A percentile compares a stretch with the other conserved stretches of the same genome.
phyloP scores from a whole-genome alignment of 129 eudicot species.

The Flaveria linearis region DNA sequence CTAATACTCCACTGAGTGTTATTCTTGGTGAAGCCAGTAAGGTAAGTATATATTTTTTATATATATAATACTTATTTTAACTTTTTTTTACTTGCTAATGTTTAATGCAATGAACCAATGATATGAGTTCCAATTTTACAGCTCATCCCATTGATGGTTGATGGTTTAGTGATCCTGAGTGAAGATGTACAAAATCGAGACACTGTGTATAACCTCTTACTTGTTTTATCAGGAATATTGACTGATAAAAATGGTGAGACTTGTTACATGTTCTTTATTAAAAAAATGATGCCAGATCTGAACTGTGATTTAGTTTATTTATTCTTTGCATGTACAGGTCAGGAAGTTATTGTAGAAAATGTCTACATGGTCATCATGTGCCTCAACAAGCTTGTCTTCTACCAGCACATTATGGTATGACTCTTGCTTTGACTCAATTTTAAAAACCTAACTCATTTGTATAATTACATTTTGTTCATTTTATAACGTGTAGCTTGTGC shows the following conservation, averaged over 20 bases:
- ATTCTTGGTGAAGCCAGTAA: constrained; percentile 70
- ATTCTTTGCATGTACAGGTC: constrained; percentile 49
- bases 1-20: constrained; percentile 68
- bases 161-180: constrained; percentile 57
- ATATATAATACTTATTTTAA: neutral
- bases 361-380: constrained; percentile 50
- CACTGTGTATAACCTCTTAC: constrained; percentile 60
- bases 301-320: constrained; percentile 17
- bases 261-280: neutral
- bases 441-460: neutral
- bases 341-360: constrained; percentile 65
- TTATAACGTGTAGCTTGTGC: constrained; percentile 56
- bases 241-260: constrained; percentile 73
- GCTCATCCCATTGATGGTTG: constrained; percentile 70
- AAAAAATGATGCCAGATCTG: neutral
- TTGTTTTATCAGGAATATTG: constrained; percentile 77
- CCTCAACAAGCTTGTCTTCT: constrained; percentile 59
- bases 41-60: constrained; percentile 38
- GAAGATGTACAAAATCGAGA: constrained; percentile 68
- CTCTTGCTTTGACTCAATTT: neutral
- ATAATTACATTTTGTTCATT: neutral
- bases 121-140: constrained; percentile 37
- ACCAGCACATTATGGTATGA: constrained; percentile 77
- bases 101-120: constrained; percentile 3
- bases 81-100: neutral